Percentiles rank a stretch among this genome's conserved stretches.
phyloP scores from a whole-genome alignment of 1,284 basidiomycete genomes.

The Thecaphora frezii region DNA sequence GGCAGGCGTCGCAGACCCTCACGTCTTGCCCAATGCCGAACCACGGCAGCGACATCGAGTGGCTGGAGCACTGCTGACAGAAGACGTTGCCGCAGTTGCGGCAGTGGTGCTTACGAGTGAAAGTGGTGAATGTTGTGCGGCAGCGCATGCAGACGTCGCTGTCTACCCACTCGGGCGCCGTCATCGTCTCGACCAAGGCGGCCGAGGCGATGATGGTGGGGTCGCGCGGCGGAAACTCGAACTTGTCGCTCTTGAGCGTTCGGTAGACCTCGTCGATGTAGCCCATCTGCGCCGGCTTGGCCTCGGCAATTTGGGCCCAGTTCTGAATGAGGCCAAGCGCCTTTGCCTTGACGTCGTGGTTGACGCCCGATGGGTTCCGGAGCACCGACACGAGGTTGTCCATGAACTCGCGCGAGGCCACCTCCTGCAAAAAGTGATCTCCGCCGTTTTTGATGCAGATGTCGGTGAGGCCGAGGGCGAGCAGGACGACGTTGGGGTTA shows the following conservation, averaged over 20 bases:
- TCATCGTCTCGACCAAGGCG: conserved; percentile 53
- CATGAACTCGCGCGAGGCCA: conserved; percentile 79
- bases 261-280: conserved; percentile 55
- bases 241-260: conserved; percentile 62
- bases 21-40: conserved; percentile 93
- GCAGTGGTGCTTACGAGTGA: conserved; percentile 97
- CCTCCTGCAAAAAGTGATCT: conserved; percentile 73
- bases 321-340: conserved; percentile 81
- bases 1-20: conserved; percentile 88
- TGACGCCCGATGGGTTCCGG: conserved; percentile 66
- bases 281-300: conserved; percentile 66
- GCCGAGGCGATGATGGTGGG: conserved; percentile 63
- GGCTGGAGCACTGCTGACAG: conserved; percentile 88
- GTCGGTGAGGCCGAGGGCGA: conserved; percentile 81
- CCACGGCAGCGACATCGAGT: conserved; percentile 81
- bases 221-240: conserved; percentile 80
- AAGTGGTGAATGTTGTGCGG: conserved; percentile 86
- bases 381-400: conserved; percentile 85
- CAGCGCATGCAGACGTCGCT: conserved; percentile 92
- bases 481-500: conserved; percentile 92
- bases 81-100: conserved; percentile 97
- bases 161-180: conserved; percentile 90
- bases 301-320: conserved; percentile 88
- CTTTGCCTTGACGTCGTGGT: conserved; percentile 79
- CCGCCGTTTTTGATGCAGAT: conserved; percentile 97